These are phyloP conservation scores for Panaeolus cyanescens DNA, from an alignment of 768 basidiomycete genomes.

Conservation along the genomic window DNA sequence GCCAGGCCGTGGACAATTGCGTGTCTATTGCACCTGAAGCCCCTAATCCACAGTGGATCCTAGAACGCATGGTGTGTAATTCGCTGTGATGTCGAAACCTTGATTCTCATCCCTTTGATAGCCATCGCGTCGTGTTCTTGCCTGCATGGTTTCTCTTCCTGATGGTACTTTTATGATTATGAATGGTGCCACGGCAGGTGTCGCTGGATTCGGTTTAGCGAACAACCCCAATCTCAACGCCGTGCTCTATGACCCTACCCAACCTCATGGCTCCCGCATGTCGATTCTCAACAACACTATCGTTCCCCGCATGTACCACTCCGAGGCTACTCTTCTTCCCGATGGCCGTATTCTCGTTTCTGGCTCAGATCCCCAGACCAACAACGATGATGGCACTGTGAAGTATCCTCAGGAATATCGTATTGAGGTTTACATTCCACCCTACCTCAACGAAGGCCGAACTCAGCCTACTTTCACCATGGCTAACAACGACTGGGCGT, in stretches of 20 bases:
- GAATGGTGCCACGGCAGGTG: constrained; percentile 72
- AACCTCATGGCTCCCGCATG: constrained; percentile 60
- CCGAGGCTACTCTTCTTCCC: constrained; percentile 70
- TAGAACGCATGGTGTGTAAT: constrained; percentile 76
- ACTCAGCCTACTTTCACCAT: constrained; percentile 65
- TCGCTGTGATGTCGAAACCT: neutral
- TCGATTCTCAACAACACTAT: constrained; percentile 69
- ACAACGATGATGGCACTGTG: constrained; percentile 37
- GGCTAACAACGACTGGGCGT: constrained; percentile 61
- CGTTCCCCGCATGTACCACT: constrained; percentile 78
- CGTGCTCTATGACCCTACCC: constrained; percentile 68
- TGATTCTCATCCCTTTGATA: constrained; percentile 5
- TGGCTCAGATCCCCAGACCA: constrained; percentile 72
- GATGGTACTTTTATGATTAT: constrained; percentile 77
- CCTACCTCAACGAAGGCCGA: constrained; percentile 71
- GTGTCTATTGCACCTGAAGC: constrained; percentile 69
- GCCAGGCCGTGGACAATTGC: constrained; percentile 65
- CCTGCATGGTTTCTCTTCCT: constrained; percentile 72
- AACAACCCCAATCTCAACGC: constrained; percentile 63
- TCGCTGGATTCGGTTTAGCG: constrained; percentile 75
- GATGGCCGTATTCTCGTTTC: constrained; percentile 78
- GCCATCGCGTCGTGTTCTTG: constrained; percentile 60
- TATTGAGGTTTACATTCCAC: constrained; percentile 79
- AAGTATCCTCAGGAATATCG: constrained; percentile 79
- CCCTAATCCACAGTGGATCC: constrained; percentile 59